phyloP scores from a whole-genome alignment of 176 grass and related monocot species.

The Pontederia crassipes region DNA sequence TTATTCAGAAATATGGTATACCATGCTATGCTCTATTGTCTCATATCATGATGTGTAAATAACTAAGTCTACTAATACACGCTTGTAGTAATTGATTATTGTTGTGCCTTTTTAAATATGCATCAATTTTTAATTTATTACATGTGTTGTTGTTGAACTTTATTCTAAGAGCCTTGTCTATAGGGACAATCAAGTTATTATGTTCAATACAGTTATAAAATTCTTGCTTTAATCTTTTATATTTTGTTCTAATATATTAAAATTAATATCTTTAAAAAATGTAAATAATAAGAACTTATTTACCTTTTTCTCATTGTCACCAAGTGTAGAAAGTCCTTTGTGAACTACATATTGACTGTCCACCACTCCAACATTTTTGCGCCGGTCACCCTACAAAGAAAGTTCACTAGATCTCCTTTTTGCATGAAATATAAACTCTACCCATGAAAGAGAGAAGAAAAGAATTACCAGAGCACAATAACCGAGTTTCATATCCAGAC shows the following conservation, averaged over 20 bases:
- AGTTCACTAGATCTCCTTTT: neutral
- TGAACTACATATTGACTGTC: slow-evolving; percentile 79
- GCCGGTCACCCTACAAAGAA: slow-evolving; percentile 35
- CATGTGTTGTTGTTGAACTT: too few relatives aligned
- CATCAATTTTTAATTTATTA: too few relatives aligned
- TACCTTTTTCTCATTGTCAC: slow-evolving; percentile 36
- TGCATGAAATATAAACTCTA: neutral
- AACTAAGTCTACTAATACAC: too few relatives aligned
- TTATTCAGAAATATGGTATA: too few relatives aligned
- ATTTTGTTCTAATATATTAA: neutral
- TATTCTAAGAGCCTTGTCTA: too few relatives aligned
- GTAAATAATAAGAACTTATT: neutral
- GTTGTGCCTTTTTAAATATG: too few relatives aligned
- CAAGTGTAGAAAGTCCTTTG: slow-evolving; percentile 58
- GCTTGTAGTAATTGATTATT: too few relatives aligned
- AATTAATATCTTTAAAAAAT: neutral
- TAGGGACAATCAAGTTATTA: too few relatives aligned
- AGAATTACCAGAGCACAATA: slow-evolving; percentile 56
- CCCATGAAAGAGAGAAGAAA: neutral
- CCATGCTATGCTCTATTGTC: too few relatives aligned
- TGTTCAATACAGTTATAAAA: too few relatives aligned
- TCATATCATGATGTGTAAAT: too few relatives aligned
- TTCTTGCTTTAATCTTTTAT: neutral
- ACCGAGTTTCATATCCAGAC: slow-evolving; percentile 70
- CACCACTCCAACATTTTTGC: slow-evolving; percentile 56